Conservation (phyloP, 2,329 filamentous ascomycete species). For the Botrytis byssoidea region DNA sequence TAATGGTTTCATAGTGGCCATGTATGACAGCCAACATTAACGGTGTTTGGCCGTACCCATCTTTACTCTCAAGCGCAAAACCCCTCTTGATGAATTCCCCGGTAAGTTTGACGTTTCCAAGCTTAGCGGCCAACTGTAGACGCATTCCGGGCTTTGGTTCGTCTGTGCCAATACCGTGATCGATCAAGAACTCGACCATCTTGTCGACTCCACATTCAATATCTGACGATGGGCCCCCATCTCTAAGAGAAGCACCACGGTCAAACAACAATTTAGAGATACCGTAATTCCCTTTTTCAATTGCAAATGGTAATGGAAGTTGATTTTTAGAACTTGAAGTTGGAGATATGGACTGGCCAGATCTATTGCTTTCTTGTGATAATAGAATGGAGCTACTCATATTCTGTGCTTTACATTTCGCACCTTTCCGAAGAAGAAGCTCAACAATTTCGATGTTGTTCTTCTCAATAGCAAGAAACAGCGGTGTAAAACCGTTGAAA, state of each 20-base stretch:
- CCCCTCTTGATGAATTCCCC: background rate
- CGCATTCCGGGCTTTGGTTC: fast-evolving
- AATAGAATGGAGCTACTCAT: too few species aligned
- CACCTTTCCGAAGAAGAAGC: background rate
- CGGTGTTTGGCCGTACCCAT: fast-evolving
- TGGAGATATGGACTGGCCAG: background rate
- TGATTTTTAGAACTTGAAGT: background rate
- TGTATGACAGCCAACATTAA: background rate
- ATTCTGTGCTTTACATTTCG: background rate
- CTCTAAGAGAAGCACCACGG: background rate
- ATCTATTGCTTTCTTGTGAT: background rate
- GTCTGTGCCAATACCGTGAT: background rate
- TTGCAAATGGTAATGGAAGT: background rate
- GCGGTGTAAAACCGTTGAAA: background rate
- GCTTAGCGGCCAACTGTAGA: background rate
- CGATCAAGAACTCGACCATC: background rate
- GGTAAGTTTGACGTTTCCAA: background rate
- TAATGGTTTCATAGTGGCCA: too few species aligned
- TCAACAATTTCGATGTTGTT: background rate
- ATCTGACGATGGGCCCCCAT: background rate
- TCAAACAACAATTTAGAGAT: background rate
- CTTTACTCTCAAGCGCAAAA: background rate
- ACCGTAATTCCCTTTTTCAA: background rate
- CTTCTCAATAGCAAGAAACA: constrained; percentile 1
- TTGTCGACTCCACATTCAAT: background rate